Conservation (phyloP, 2,329 filamentous ascomycete species). For the Claviceps sp. region DNA sequence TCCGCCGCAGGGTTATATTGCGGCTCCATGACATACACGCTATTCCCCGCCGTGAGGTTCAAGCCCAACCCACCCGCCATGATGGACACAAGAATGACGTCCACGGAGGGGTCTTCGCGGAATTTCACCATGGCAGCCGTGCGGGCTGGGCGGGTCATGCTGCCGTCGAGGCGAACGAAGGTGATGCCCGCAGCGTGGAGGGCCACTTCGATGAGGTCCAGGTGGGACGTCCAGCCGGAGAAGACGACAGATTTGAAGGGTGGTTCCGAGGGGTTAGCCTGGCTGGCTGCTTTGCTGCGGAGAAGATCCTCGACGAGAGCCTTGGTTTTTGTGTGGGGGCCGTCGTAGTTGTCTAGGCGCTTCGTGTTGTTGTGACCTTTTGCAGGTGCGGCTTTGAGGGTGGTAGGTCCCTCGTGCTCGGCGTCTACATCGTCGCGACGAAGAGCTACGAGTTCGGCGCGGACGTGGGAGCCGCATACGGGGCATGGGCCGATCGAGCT, state of each 20-base stretch:
- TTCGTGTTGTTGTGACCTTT: slow-evolving; percentile 31
- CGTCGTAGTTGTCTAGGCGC: slow-evolving; percentile 54
- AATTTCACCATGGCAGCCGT: slow-evolving; percentile 66
- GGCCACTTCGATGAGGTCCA: slow-evolving; percentile 82
- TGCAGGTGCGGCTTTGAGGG: slow-evolving; percentile 15
- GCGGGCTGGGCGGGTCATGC: slow-evolving; percentile 65
- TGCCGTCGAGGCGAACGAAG: slow-evolving; percentile 78
- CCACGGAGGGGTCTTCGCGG: slow-evolving; percentile 54
- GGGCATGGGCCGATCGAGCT: slow-evolving; percentile 44
- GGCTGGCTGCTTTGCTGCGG: slow-evolving; percentile 48
- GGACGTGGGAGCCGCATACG: slow-evolving; percentile 52
- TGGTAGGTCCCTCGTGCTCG: slow-evolving; percentile 40
- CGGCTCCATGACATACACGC: slow-evolving; percentile 94
- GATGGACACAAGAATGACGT: slow-evolving; percentile 82
- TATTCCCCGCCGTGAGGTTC: slow-evolving; percentile 75
- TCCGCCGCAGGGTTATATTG: slow-evolving; percentile 95
- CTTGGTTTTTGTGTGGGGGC: slow-evolving; percentile 84
- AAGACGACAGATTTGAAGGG: slow-evolving; percentile 92
- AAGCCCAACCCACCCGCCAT: slow-evolving; percentile 84
- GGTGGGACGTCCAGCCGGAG: slow-evolving; percentile 88
- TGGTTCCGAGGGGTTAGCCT: slow-evolving; percentile 45
- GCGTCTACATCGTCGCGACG: slow-evolving; percentile 44
- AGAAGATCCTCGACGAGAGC: slow-evolving; percentile 67
- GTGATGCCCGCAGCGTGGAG: slow-evolving; percentile 52
- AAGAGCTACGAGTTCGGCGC: slow-evolving; percentile 53